phyloP scores from a whole-genome alignment of 2,329 filamentous ascomycete genomes.

The Trichothecium sympodiale region DNA sequence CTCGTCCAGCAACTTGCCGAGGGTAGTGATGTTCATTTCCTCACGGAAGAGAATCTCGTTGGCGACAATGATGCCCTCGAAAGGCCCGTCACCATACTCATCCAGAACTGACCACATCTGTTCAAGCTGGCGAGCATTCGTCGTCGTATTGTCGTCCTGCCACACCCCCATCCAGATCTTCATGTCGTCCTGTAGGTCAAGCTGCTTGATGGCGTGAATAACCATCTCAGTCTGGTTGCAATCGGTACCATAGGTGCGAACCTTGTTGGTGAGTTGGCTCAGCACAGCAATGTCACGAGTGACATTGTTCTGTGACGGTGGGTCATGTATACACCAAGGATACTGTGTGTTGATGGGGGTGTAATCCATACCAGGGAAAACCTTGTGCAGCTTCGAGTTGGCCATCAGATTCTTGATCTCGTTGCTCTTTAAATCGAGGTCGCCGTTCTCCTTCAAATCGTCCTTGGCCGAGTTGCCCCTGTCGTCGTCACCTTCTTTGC shows the following conservation, averaged over 20 bases:
- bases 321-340: constrained; percentile 65
- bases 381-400: constrained; percentile 75
- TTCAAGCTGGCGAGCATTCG: constrained; percentile 68
- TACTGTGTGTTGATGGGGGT: constrained; percentile 88
- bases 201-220: constrained; percentile 64
- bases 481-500: constrained; percentile 10
- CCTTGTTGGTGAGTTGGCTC: constrained; percentile 76
- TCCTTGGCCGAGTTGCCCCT: constrained; percentile 40
- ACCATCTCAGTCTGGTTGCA: constrained; percentile 97
- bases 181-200: constrained; percentile 60
- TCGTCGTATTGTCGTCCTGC: constrained; percentile 75
- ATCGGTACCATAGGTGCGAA: constrained; percentile 88
- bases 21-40: constrained; percentile 53
- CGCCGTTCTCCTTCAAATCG: constrained; percentile 54
- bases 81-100: constrained; percentile 53
- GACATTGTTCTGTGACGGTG: constrained; percentile 86
- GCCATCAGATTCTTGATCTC: constrained; percentile 76
- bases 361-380: constrained; percentile 93
- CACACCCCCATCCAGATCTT: constrained; percentile 94
- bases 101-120: constrained; percentile 82
- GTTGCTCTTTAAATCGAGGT: constrained; percentile 60
- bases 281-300: constrained; percentile 85
- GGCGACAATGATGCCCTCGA: constrained; percentile 73
- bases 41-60: constrained; percentile 72
- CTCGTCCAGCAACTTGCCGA: constrained; percentile 52